Evolutionary conservation across 2,329 filamentous ascomycete species (phyloP).

Genomic region (Acephala macrosclerotiorum): DNA sequence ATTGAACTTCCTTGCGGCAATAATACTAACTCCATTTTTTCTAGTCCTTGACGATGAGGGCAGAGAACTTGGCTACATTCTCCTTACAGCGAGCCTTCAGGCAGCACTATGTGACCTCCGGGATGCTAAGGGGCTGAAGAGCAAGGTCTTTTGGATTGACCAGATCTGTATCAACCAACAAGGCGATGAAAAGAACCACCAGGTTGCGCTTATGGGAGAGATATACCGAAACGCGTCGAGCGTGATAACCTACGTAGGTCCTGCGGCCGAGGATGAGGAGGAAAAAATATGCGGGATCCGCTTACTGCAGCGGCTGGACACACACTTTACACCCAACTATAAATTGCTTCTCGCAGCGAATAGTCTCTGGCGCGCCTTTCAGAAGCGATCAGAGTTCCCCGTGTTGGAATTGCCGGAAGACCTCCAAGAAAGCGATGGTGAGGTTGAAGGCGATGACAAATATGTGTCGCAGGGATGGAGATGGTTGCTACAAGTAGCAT

Average conservation of each 20-base stretch:
- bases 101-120: constrained; percentile 5
- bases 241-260: constrained; percentile 1
- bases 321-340: not conserved
- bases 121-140: not conserved
- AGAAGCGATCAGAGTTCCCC: not conserved
- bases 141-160: constrained; percentile 16
- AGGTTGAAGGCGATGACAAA: not conserved
- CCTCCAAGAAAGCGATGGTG: not conserved
- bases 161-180: constrained; percentile 12
- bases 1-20: too few species aligned
- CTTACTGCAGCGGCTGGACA: not conserved
- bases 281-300: constrained; percentile 8
- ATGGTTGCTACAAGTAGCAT: constrained; percentile 1
- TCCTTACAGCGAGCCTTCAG: constrained; percentile 6
- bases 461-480: not conserved
- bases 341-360: not conserved
- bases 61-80: constrained; percentile 6
- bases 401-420: not conserved
- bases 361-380: not conserved
- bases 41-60: constrained; percentile 4
- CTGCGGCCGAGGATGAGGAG: not conserved
- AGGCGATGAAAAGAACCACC: constrained; percentile 18
- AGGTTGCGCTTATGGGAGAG: constrained; percentile 23
- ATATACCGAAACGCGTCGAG: constrained; percentile 16
- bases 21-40: too few species aligned